Evolutionary conservation across 179 eudicot genomes (phyloP).

Genomic region (Silene coronaria): DNA sequence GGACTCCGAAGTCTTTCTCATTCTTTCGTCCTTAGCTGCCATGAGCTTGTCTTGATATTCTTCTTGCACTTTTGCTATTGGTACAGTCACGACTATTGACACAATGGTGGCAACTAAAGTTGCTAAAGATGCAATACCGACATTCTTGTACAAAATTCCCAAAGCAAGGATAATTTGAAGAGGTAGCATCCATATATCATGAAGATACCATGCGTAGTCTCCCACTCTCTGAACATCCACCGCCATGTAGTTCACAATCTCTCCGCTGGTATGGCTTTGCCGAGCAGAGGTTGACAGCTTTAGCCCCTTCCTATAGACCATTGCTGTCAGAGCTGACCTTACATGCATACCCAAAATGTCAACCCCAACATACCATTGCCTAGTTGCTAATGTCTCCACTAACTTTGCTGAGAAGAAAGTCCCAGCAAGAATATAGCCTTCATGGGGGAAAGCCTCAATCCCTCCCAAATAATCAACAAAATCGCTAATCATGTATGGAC

Average conservation of each 20-base stretch:
- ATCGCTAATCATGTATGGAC: conserved; percentile 93
- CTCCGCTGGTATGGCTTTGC: conserved; percentile 89
- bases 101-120: conserved; percentile 77
- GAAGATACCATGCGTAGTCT: conserved; percentile 90
- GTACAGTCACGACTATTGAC: conserved; percentile 69
- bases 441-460: conserved; percentile 56
- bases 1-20: conserved; percentile 88
- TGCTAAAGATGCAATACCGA: conserved; percentile 84
- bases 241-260: conserved; percentile 94
- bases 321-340: conserved; percentile 83
- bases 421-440: conserved; percentile 87
- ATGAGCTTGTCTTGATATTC: conserved; percentile 81
- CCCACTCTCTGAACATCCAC: conserved; percentile 95
- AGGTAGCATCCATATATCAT: conserved; percentile 95
- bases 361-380: conserved; percentile 95
- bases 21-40: conserved; percentile 87
- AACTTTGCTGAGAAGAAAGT: conserved; percentile 72
- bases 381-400: conserved; percentile 67
- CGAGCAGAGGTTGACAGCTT: conserved; percentile 70
- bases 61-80: conserved; percentile 73
- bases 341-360: conserved; percentile 95
- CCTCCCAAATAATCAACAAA: conserved; percentile 87
- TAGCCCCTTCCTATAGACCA: conserved; percentile 82
- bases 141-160: conserved; percentile 78
- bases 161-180: conserved; percentile 84